phyloP scores from a whole-genome alignment of 2,329 filamentous ascomycete species.

The Chaetoscypha palmicola region DNA sequence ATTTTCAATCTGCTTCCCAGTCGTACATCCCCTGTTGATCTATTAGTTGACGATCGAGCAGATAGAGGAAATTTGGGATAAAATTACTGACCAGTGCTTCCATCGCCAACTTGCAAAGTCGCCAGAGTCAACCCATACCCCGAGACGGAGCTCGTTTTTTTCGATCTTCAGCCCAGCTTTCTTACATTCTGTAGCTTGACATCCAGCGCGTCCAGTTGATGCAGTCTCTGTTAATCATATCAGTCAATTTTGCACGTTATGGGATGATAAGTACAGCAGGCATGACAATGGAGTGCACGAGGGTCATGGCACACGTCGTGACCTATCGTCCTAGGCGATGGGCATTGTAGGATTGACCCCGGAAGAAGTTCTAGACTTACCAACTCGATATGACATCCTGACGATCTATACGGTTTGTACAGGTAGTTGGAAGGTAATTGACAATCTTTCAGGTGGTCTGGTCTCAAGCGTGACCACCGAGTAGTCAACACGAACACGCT shows the following conservation, averaged over 20 bases:
- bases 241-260: background rate
- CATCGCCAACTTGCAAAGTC: constrained; percentile 61
- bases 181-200: background rate
- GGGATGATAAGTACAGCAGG: too few relatives aligned
- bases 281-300: too few relatives aligned
- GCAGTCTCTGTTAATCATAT: background rate
- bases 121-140: constrained; percentile 59
- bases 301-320: too few relatives aligned
- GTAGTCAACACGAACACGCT: too few relatives aligned
- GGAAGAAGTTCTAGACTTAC: background rate
- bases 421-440: background rate
- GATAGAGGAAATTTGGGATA: background rate
- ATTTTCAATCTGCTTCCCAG: constrained; percentile 63
- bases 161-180: background rate
- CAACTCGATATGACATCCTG: constrained; percentile 1
- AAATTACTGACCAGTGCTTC: constrained; percentile 70
- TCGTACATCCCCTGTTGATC: constrained; percentile 72
- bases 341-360: too few relatives aligned
- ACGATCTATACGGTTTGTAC: background rate
- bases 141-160: constrained; percentile 39
- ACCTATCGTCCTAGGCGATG: too few relatives aligned
- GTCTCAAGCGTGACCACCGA: too few relatives aligned
- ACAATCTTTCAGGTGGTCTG: background rate
- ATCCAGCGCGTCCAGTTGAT: background rate
- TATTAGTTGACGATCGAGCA: too few relatives aligned